Conservation (phyloP, 805 yeast species). For the Ogataea glucozyma region DNA sequence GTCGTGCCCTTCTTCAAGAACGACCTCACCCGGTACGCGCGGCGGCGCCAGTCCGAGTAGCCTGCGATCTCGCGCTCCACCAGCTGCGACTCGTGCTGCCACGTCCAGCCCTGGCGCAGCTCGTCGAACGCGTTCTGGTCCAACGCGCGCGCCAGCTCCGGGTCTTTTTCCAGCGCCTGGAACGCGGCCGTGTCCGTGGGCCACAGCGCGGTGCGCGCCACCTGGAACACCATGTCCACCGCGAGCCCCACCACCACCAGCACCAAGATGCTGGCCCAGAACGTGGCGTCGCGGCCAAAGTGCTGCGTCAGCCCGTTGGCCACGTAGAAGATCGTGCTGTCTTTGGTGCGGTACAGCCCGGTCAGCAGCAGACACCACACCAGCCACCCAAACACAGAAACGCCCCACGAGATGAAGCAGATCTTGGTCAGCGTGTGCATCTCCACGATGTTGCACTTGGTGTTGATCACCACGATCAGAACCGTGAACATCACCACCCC, state of each 20-base stretch:
- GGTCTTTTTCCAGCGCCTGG: slow-evolving; percentile 72
- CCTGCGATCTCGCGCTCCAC: slow-evolving; percentile 28
- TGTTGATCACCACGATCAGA: slow-evolving; percentile 68
- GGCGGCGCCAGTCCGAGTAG: slow-evolving; percentile 20
- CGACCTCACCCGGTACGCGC: slow-evolving; percentile 29
- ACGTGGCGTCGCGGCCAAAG: slow-evolving; percentile 78
- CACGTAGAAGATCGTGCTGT: slow-evolving; percentile 66
- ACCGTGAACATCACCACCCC: slow-evolving; percentile 78
- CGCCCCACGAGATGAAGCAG: slow-evolving; percentile 60
- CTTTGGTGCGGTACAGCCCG: slow-evolving; percentile 56
- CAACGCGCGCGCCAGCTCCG: slow-evolving; percentile 62
- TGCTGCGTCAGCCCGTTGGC: slow-evolving; percentile 63
- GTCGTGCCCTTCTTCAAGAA: slow-evolving; percentile 38
- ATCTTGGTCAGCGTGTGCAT: slow-evolving; percentile 73
- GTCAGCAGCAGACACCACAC: slow-evolving; percentile 81
- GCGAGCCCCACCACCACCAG: slow-evolving; percentile 58
- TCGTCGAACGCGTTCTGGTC: slow-evolving; percentile 75
- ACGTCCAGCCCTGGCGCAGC: slow-evolving; percentile 76
- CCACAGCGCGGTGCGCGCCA: slow-evolving; percentile 51
- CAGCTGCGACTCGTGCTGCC: slow-evolving; percentile 42
- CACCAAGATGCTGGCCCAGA: slow-evolving; percentile 79
- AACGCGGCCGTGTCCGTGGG: slow-evolving; percentile 81
- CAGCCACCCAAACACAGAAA: slow-evolving; percentile 84
- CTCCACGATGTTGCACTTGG: slow-evolving; percentile 79
- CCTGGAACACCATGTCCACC: slow-evolving; percentile 65